phyloP scores from a whole-genome alignment of 371 early-diverging fungal species.

The Zancudomyces culisetae region DNA sequence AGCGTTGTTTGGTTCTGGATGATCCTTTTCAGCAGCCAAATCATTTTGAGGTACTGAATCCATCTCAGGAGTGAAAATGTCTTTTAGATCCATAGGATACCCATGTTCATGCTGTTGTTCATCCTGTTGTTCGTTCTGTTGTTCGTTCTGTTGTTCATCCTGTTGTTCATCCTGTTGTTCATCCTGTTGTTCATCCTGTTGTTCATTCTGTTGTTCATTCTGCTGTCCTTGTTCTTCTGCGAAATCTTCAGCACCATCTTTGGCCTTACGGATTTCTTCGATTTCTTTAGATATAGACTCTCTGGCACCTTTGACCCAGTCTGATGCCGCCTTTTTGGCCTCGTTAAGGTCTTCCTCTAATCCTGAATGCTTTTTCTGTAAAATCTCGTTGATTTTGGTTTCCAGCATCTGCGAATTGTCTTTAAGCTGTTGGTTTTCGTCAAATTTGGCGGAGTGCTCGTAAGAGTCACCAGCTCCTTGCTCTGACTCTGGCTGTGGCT shows the following conservation, averaged over 20 bases:
- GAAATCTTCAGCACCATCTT: background rate
- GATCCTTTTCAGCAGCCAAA: too few species aligned
- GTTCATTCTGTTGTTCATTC: too few species aligned
- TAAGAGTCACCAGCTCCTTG: background rate
- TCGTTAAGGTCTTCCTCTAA: background rate
- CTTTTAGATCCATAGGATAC: too few species aligned
- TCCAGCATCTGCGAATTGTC: background rate
- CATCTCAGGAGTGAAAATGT: too few species aligned
- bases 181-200: too few species aligned
- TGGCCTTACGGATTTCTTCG: conserved; percentile 18
- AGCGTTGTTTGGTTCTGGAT: too few species aligned
- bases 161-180: too few species aligned
- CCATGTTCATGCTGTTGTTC: too few species aligned
- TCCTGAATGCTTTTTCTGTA: background rate
- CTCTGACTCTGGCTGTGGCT: background rate
- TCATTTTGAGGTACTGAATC: too few species aligned
- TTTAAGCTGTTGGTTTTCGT: background rate
- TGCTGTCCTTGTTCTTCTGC: too few species aligned
- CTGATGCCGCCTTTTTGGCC: conserved; percentile 13
- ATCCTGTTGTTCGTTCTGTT: too few species aligned
- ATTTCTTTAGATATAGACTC: conserved; percentile 20
- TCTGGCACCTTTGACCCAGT: conserved; percentile 24
- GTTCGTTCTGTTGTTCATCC: too few species aligned
- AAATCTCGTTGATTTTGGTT: background rate
- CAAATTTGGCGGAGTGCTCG: background rate